Conservation (phyloP, 306 rosid species). For the Castanopsis chinensis region DNA sequence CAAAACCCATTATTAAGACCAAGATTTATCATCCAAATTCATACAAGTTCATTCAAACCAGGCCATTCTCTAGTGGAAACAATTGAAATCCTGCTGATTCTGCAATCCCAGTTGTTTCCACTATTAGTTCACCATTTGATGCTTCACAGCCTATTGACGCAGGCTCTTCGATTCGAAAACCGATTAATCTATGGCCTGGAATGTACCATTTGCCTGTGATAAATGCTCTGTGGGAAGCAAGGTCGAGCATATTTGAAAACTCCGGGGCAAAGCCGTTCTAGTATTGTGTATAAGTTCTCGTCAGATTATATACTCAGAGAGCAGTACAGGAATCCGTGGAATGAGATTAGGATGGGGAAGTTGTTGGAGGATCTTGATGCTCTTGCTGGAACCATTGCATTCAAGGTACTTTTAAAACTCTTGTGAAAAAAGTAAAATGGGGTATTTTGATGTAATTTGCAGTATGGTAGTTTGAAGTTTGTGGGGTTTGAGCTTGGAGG, state of each 20-base stretch:
- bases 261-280: conserved; percentile 61
- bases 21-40: not conserved
- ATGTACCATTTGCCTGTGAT: conserved; percentile 75
- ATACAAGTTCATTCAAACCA: not conserved
- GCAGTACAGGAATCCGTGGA: conserved; percentile 87
- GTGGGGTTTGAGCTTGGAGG: not conserved
- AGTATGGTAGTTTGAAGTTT: not conserved
- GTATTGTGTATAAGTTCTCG: conserved; percentile 60
- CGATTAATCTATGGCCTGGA: conserved; percentile 69
- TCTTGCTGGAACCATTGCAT: conserved; percentile 82
- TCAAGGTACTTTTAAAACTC: conserved; percentile 44
- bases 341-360: conserved; percentile 71
- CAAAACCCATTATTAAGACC: not conserved
- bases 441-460: not conserved
- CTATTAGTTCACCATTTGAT: conserved; percentile 4
- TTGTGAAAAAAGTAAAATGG: not conserved
- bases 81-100: not conserved
- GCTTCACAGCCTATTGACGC: conserved; percentile 48
- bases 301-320: conserved; percentile 67
- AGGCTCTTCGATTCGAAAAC: conserved; percentile 64
- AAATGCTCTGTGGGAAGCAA: conserved; percentile 86
- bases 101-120: conserved; percentile 6
- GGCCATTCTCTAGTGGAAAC: not conserved
- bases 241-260: conserved; percentile 55
- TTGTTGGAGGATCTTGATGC: conserved; percentile 87